A percentile compares a stretch with the other conserved stretches of the same genome.
These are phyloP conservation scores for Fusarium bulbicola DNA, from an alignment of 2,329 filamentous ascomycete genomes.

Conservation along the genomic window DNA sequence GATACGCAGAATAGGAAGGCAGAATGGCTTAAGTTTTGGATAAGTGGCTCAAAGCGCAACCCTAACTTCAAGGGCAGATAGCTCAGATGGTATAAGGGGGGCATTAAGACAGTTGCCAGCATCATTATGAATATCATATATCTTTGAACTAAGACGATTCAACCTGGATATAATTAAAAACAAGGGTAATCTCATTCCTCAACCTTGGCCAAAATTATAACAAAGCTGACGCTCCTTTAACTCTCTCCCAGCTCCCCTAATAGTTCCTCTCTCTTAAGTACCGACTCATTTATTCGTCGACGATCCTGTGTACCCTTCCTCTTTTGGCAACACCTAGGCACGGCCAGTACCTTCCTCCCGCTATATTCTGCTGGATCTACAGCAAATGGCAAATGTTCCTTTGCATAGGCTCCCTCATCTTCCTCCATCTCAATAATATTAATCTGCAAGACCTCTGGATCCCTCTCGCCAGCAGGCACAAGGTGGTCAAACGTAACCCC, in stretches of 20 bases:
- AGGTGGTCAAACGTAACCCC: not conserved
- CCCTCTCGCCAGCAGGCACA: not conserved
- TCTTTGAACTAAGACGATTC: no score
- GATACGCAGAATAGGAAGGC: no score
- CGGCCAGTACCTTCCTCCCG: not conserved
- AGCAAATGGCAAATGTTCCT: not conserved
- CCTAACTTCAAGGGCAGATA: no score
- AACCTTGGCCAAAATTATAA: no score
- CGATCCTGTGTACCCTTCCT: not conserved
- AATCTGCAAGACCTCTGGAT: not conserved
- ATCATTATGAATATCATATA: no score
- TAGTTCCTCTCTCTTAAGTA: not conserved
- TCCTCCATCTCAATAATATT: not conserved
- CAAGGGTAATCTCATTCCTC: no score
- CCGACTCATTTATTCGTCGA: not conserved
- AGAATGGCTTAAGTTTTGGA: no score
- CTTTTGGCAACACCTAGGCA: not conserved
- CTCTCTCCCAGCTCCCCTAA: not conserved
- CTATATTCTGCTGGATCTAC: not conserved
- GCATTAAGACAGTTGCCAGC: no score
- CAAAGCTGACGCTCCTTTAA: no score
- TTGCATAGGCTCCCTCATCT: not conserved
- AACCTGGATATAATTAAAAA: no score
- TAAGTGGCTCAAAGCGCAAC: no score
- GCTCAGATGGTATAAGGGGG: no score